Evolutionary conservation across 768 basidiomycete genomes (phyloP).

Genomic region (Kwoniella sp.): DNA sequence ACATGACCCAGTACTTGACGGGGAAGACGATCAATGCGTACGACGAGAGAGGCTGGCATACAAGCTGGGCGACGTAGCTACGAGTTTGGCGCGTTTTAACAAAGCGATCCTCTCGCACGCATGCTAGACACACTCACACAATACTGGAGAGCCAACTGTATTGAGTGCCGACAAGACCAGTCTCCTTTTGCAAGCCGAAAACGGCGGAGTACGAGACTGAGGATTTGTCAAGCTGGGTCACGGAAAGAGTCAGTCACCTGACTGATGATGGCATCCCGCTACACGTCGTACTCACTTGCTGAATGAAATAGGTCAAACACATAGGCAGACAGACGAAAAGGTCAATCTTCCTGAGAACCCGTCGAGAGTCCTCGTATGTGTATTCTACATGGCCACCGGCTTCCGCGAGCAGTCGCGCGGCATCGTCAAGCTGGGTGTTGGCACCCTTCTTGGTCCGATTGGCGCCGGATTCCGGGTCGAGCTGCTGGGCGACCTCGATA

Average conservation of each 20-base stretch:
- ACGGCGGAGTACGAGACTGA: constrained; percentile 61
- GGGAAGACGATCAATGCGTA: constrained; percentile 49
- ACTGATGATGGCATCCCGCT: neutral
- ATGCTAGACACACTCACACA: constrained; percentile 14
- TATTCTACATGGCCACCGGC: constrained; percentile 35
- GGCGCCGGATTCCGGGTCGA: constrained; percentile 13
- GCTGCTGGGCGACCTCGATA: constrained; percentile 15
- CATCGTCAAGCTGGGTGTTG: constrained; percentile 36
- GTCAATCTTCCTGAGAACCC: constrained; percentile 43
- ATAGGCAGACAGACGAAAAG: constrained; percentile 32
- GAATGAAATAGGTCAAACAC: constrained; percentile 37
- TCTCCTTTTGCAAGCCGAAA: constrained; percentile 56
- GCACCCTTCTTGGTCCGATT: constrained; percentile 11
- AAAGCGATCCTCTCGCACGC: no score
- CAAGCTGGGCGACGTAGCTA: constrained; percentile 43
- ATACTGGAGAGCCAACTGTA: constrained; percentile 61
- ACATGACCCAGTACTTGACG: constrained; percentile 53
- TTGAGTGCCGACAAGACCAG: constrained; percentile 54
- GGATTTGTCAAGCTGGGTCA: constrained; percentile 51
- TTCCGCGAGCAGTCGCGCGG: constrained; percentile 25
- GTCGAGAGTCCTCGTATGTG: constrained; percentile 30
- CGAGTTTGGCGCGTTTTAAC: neutral
- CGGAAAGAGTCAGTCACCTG: neutral
- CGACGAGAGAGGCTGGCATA: constrained; percentile 43
- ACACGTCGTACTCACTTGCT: constrained; percentile 25